These are phyloP conservation scores for Lasiodiplodia hormozganensis DNA, from an alignment of 2,329 filamentous ascomycete genomes.

Conservation along the genomic window DNA sequence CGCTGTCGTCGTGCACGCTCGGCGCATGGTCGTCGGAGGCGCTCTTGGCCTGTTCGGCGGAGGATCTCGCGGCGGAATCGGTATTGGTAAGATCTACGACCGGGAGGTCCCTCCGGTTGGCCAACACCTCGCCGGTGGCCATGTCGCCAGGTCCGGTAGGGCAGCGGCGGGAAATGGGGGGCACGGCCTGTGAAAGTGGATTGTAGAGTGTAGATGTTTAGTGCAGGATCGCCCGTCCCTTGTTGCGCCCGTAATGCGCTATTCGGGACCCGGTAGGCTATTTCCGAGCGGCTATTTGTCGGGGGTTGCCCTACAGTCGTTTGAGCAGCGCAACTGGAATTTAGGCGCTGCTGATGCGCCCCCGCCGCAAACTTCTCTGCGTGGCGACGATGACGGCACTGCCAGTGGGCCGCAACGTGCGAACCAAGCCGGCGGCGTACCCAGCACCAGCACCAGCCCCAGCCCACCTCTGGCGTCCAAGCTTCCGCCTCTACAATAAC, in stretches of 20 bases:
- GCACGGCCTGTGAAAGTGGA: slow-evolving; percentile 4
- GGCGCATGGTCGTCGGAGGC: slow-evolving; percentile 20
- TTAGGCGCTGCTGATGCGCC: neutral
- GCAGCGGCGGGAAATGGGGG: slow-evolving; percentile 10
- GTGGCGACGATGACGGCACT: slow-evolving; percentile 16
- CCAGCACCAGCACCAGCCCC: neutral
- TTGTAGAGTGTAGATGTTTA: slow-evolving; percentile 26
- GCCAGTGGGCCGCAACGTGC: neutral
- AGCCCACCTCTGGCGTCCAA: neutral
- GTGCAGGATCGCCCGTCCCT: slow-evolving; percentile 21
- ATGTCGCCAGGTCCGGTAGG: slow-evolving; percentile 18
- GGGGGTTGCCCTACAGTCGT: neutral
- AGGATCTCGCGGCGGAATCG: slow-evolving; percentile 22
- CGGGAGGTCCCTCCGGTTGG: slow-evolving; percentile 25
- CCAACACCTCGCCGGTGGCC: slow-evolving; percentile 28
- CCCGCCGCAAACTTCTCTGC: neutral
- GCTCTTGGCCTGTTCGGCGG: slow-evolving; percentile 21
- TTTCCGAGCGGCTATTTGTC: slow-evolving; percentile 9
- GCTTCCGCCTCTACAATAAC: slow-evolving; percentile 1
- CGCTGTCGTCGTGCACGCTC: slow-evolving; percentile 33
- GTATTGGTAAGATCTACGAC: slow-evolving; percentile 23
- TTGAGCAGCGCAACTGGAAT: neutral
- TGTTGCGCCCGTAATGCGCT: slow-evolving; percentile 15
- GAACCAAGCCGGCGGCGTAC: slow-evolving; percentile 1
- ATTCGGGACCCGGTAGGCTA: slow-evolving; percentile 11